Evolutionary conservation across 2,329 filamentous ascomycete species (phyloP).

Genomic region (Colletotrichum trifolii): DNA sequence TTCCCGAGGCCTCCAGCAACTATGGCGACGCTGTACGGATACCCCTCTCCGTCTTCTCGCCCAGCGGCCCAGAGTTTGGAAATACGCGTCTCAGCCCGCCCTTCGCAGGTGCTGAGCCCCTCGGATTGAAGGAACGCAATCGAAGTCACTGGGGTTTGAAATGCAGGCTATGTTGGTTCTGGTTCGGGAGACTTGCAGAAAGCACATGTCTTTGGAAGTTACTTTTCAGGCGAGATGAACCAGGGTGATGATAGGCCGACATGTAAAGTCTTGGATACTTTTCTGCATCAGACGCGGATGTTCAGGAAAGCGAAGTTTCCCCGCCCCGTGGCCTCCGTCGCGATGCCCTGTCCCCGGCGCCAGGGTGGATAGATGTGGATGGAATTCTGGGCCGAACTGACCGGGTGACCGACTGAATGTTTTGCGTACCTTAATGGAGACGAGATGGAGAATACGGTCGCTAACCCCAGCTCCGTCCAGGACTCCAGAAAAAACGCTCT

Average conservation of each 20-base stretch:
- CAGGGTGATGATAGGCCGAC: constrained; percentile 9
- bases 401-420: constrained; percentile 22
- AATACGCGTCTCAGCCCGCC: constrained; percentile 9
- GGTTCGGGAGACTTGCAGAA: constrained; percentile 18
- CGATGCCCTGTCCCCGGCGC: background rate
- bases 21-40: background rate
- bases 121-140: background rate
- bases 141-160: background rate
- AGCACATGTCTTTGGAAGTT: constrained; percentile 18
- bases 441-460: constrained; percentile 1
- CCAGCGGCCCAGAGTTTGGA: constrained; percentile 19
- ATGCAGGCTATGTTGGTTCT: background rate
- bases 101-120: background rate
- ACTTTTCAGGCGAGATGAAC: background rate
- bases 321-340: constrained; percentile 14
- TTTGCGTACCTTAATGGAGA: constrained; percentile 16
- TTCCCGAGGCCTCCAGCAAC: constrained; percentile 16
- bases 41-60: constrained; percentile 1
- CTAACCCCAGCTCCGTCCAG: background rate
- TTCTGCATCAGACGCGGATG: constrained; percentile 14
- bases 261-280: background rate
- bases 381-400: constrained; percentile 24
- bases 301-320: constrained; percentile 5
- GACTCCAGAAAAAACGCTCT: constrained; percentile 11
- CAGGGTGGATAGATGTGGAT: constrained; percentile 17